Evolutionary conservation across 257 asterid species (phyloP), one percentile per base, ranked within the genome.

Genomic region (Jacaranda mimosifolia): DNA sequence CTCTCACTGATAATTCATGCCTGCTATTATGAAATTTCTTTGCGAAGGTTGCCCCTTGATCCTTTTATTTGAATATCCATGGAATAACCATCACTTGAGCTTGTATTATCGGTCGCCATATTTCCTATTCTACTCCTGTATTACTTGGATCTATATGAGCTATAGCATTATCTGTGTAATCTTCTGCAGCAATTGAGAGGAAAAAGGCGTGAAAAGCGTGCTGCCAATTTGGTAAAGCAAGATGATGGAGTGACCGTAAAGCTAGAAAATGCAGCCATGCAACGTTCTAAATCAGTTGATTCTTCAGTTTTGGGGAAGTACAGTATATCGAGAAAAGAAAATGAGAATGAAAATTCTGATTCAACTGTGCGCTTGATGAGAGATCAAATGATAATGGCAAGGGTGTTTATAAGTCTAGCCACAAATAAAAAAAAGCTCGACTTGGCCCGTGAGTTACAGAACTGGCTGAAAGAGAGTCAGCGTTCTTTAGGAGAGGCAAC

Each of bases 321-420:
- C 79, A 96, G 98, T 72, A 80, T 96, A 77, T 96, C 98, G 99
- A 87, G 98, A 89, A 96, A 77, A 87, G 99, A 96, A 81, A 89
- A 76, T 73, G 99, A 96, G 10, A 92, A 87, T 73, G 99, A 96
- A 77, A 96, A 96, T 82, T 12, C 96, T 63, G 99, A 96, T 86
- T 89, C 97, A 73, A 93, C 87, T 74, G 96, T 96, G 32, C 97
- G 96, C 48, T 82, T 96, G 88, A 91, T 96, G 82, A 92, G 97
- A 43, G 99, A 96, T 85, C 98, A 96, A 89, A 85, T 91, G 92
- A 96, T 96, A 69, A 90, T 96, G 97, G 97, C 98, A 46, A 93
- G 96, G 90, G 98, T 93, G 48, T 96, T 93, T 80, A 65, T 83
- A 75, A 91, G 96, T 87, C 90, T 96, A 69, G 97, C 97, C 72